These are phyloP conservation scores for Keithomyces neogunnii DNA, from an alignment of 2,329 filamentous ascomycete species.

Conservation along the genomic window DNA sequence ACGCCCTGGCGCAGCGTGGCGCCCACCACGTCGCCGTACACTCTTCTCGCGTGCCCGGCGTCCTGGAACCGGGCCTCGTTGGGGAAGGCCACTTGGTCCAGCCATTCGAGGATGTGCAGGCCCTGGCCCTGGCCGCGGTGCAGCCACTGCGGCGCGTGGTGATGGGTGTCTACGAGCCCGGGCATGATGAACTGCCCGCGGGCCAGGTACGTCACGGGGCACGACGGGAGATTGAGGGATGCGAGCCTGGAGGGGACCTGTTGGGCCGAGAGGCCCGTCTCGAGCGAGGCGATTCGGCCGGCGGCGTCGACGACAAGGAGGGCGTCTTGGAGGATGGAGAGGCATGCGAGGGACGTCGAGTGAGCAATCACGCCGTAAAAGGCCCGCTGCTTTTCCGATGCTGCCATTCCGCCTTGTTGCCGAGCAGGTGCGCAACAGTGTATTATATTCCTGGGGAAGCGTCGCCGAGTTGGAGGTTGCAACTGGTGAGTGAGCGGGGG, in stretches of 20 bases:
- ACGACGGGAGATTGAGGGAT: slow-evolving; percentile 3
- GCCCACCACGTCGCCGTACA: slow-evolving; percentile 44
- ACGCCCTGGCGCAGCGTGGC: slow-evolving; percentile 54
- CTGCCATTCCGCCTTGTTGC: not conserved
- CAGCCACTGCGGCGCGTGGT: slow-evolving; percentile 53
- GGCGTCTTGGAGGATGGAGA: slow-evolving; percentile 30
- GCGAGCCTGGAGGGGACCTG: slow-evolving; percentile 10
- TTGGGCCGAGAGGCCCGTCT: slow-evolving; percentile 9
- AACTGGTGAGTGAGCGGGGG: too few species aligned
- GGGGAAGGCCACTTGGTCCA: slow-evolving; percentile 55
- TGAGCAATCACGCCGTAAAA: slow-evolving; percentile 36
- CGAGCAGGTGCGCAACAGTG: too few species aligned
- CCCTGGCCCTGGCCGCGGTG: slow-evolving; percentile 40
- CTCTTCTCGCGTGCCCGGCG: slow-evolving; percentile 37
- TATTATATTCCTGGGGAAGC: too few species aligned
- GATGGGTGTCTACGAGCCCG: slow-evolving; percentile 58
- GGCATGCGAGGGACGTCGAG: slow-evolving; percentile 20
- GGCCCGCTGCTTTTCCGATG: not conserved
- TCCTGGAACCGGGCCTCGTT: slow-evolving; percentile 54
- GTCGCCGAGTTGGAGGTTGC: too few species aligned
- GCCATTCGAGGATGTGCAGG: slow-evolving; percentile 53
- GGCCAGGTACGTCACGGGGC: slow-evolving; percentile 17
- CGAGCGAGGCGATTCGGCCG: slow-evolving; percentile 17
- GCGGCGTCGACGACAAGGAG: slow-evolving; percentile 21
- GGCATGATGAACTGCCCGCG: slow-evolving; percentile 46